Conservation (phyloP, 78 protist species). For the Guillardia theta region DNA sequence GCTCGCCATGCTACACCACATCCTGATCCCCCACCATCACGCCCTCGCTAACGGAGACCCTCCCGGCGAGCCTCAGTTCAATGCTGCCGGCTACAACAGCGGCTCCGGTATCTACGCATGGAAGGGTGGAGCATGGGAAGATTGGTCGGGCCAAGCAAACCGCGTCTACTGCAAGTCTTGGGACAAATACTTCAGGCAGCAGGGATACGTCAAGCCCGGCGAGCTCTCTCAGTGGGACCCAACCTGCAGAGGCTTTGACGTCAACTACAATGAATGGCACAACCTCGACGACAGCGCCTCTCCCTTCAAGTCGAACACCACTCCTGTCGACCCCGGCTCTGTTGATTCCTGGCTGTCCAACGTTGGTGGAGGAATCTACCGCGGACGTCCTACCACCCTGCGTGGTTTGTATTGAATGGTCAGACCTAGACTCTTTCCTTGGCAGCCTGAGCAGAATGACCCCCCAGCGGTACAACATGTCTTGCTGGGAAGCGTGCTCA, state of each 20-base stretch:
- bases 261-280: neutral
- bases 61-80: neutral
- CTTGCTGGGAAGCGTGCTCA: too few species aligned
- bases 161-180: neutral
- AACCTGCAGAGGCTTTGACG: neutral
- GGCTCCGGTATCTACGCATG: neutral
- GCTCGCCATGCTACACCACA: too few species aligned
- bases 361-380: neutral
- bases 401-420: too few species aligned
- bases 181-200: too few species aligned
- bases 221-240: neutral
- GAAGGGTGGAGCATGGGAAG: neutral
- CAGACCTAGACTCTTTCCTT: too few species aligned
- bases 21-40: too few species aligned
- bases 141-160: neutral
- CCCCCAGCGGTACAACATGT: too few species aligned
- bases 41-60: neutral
- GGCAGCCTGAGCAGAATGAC: too few species aligned
- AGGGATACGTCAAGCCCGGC: neutral
- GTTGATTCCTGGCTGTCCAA: neutral
- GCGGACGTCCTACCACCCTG: neutral
- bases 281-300: neutral
- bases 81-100: neutral
- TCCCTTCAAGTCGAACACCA: neutral
- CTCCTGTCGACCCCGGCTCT: neutral